These are phyloP conservation scores for Pyricularia grisea DNA, from an alignment of 2,329 filamentous ascomycete genomes.

Conservation along the genomic window DNA sequence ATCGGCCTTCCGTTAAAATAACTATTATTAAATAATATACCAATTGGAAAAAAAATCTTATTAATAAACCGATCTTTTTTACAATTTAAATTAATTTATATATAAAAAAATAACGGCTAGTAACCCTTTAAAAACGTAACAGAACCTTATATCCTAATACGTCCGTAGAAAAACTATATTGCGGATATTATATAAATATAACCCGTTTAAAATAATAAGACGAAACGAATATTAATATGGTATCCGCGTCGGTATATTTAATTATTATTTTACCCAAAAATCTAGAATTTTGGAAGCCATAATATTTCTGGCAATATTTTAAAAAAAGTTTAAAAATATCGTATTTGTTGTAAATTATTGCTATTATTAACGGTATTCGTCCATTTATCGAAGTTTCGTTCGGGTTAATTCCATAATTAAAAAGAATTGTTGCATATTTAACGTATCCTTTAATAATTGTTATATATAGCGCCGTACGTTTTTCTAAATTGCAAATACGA, in stretches of 20 bases:
- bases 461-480: too few species aligned
- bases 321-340: neutral
- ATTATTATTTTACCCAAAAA: neutral
- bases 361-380: neutral
- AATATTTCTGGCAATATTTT: neutral
- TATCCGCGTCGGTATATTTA: neutral
- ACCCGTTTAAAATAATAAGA: neutral
- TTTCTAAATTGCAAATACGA: too few species aligned
- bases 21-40: neutral
- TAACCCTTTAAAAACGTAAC: neutral
- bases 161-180: neutral
- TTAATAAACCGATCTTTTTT: neutral
- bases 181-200: neutral
- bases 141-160: neutral
- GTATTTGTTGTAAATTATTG: neutral
- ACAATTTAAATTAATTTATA: neutral
- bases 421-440: neutral
- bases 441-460: neutral
- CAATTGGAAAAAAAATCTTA: neutral
- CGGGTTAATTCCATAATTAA: neutral
- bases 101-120: neutral
- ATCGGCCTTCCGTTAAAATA: slow-evolving; percentile 26
- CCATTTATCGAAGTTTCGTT: neutral
- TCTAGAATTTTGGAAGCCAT: too few species aligned
- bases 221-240: neutral